A percentile compares a stretch with the other conserved stretches of the same genome.
These are phyloP conservation scores for Ustilago tritici DNA, from an alignment of 1,284 basidiomycete species.

Conservation along the genomic window DNA sequence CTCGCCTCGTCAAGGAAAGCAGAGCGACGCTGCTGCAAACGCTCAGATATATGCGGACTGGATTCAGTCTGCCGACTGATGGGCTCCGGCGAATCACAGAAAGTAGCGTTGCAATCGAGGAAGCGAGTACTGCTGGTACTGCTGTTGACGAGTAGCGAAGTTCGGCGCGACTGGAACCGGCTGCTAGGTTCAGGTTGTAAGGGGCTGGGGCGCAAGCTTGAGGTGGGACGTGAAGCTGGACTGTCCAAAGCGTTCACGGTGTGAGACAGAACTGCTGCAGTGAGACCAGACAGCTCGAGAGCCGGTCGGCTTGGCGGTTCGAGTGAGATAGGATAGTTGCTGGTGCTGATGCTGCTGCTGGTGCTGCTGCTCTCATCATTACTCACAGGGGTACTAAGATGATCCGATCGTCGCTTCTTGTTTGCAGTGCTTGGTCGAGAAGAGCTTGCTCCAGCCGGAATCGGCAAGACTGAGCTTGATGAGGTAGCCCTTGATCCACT, in stretches of 20 bases:
- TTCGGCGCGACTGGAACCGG: constrained; percentile 12
- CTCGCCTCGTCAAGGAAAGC: constrained; percentile 11
- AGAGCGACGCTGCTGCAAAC: constrained; percentile 3
- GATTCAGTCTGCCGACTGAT: neutral
- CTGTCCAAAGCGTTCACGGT: neutral
- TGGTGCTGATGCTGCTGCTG: neutral
- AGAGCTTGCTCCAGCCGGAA: neutral
- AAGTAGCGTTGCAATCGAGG: neutral
- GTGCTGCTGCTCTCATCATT: neutral
- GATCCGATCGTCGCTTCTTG: constrained; percentile 33
- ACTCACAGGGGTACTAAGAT: neutral
- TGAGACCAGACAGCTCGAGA: neutral
- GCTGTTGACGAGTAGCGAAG: constrained; percentile 42
- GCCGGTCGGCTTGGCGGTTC: neutral
- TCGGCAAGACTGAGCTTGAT: neutral
- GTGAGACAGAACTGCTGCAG: neutral
- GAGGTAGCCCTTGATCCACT: neutral
- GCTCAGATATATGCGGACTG: neutral
- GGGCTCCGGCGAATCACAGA: constrained; percentile 24
- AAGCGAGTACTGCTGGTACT: constrained; percentile 19
- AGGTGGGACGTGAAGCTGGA: neutral
- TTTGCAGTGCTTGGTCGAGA: constrained; percentile 8
- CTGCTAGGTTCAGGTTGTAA: neutral
- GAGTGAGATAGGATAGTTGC: neutral
- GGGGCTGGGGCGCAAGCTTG: neutral